These are phyloP conservation scores for Lecanicillium sp. DNA, from an alignment of 2,329 filamentous ascomycete species.

Conservation along the genomic window DNA sequence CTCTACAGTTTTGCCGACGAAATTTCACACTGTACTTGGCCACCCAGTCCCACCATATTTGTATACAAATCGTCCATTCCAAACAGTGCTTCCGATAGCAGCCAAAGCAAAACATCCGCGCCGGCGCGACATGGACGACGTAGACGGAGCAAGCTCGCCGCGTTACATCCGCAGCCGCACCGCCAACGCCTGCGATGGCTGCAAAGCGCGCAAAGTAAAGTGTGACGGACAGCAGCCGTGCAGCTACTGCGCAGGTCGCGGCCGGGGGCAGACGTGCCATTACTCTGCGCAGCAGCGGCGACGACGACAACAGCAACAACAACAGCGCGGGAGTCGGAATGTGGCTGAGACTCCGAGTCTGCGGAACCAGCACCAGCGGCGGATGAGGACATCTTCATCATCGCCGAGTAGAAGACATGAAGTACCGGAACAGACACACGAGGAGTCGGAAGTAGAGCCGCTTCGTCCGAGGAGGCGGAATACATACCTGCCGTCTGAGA, in stretches of 20 bases:
- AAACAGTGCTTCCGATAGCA: conserved; percentile 8
- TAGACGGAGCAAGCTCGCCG: not conserved
- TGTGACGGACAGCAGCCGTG: conserved; percentile 47
- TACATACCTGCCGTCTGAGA: too few relatives aligned
- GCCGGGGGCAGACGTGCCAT: conserved; percentile 33
- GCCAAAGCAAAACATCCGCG: not conserved
- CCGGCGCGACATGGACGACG: conserved; percentile 3
- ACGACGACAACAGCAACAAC: conserved; percentile 9
- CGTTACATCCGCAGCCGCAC: conserved; percentile 32
- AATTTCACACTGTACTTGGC: too few relatives aligned
- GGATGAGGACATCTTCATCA: too few relatives aligned
- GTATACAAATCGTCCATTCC: not conserved
- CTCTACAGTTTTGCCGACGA: too few relatives aligned
- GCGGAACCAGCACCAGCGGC: too few relatives aligned
- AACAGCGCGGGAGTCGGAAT: not conserved
- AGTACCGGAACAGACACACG: too few relatives aligned
- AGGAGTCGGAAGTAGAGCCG: too few relatives aligned
- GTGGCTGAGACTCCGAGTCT: too few relatives aligned
- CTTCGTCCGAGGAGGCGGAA: too few relatives aligned
- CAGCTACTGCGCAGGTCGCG: conserved; percentile 37
- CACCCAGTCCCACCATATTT: too few relatives aligned
- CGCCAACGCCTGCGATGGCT: conserved; percentile 45
- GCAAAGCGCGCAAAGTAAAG: conserved; percentile 47
- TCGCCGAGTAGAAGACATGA: too few relatives aligned
- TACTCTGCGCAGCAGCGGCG: conserved; percentile 34